phyloP scores from a whole-genome alignment of 2,329 filamentous ascomycete species.

The Phyllosticta paracitricarpa region DNA sequence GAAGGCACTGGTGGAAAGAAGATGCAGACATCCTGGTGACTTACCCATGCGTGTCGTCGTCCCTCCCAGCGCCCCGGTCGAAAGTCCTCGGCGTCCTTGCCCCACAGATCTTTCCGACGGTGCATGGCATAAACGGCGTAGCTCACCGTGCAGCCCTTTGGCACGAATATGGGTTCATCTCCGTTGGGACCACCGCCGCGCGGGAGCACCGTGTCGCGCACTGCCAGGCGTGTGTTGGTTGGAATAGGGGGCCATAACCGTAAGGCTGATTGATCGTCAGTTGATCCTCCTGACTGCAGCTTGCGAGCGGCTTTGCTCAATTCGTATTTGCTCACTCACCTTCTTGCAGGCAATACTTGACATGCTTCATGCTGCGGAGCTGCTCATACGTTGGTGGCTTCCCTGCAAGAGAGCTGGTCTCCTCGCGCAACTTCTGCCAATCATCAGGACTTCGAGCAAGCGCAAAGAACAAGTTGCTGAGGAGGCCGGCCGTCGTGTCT shows the following conservation, averaged over 20 bases:
- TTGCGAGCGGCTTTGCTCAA: background rate
- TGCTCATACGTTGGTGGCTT: conserved; percentile 45
- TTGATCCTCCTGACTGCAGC: background rate
- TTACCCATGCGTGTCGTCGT: conserved; percentile 23
- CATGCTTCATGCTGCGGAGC: conserved; percentile 47
- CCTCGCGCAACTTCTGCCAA: conserved; percentile 25
- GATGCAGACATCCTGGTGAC: background rate
- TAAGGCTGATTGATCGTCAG: conserved; percentile 25
- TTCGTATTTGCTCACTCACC: conserved; percentile 28
- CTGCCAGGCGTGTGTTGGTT: conserved; percentile 40
- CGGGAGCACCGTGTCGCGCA: conserved; percentile 41
- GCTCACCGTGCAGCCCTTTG: conserved; percentile 36
- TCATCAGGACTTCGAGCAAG: conserved; percentile 30
- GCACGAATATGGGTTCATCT: conserved; percentile 39
- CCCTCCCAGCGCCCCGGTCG: conserved; percentile 39
- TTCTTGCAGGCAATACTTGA: conserved; percentile 51
- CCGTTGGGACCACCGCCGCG: conserved; percentile 40
- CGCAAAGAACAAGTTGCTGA: conserved; percentile 31
- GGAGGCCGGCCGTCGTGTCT: conserved; percentile 29
- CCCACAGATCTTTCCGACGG: conserved; percentile 39
- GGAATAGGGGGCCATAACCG: conserved; percentile 47
- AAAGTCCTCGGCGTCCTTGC: conserved; percentile 39
- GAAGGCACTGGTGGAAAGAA: background rate
- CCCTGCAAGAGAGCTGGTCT: conserved; percentile 24
- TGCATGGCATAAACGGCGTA: conserved; percentile 42